These are phyloP conservation scores for Stevia rebaudiana DNA, from an alignment of 140 eudicot species.

Conservation along the genomic window DNA sequence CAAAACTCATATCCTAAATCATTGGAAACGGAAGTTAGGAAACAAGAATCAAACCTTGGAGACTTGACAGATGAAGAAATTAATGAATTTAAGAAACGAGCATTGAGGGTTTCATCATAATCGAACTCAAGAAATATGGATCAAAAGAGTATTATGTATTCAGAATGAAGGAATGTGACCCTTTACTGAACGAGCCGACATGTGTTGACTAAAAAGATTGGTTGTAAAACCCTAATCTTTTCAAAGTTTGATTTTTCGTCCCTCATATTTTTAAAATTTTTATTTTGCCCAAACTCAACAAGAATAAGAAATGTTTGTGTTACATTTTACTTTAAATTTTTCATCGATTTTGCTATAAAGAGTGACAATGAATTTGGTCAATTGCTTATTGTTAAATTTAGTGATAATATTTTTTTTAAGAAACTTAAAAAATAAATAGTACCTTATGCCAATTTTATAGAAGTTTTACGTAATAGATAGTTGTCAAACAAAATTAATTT, in stretches of 20 bases:
- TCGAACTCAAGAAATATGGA: constrained; percentile 16
- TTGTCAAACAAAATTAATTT: too few species aligned
- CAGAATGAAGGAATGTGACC: constrained; percentile 28
- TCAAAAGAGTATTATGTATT: constrained; percentile 21
- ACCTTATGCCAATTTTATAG: too few species aligned
- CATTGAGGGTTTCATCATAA: constrained; percentile 24
- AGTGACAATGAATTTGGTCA: too few species aligned
- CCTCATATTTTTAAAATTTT: neutral
- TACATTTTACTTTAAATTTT: too few species aligned
- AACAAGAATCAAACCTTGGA: constrained; percentile 22
- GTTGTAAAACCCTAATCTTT: constrained; percentile 13
- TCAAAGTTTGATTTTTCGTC: neutral
- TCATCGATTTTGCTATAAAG: too few species aligned
- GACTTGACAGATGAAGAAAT: constrained; percentile 18
- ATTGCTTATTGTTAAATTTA: too few species aligned
- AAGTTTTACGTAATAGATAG: too few species aligned
- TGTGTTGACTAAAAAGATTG: neutral
- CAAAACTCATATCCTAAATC: constrained; percentile 11
- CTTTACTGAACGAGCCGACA: constrained; percentile 16
- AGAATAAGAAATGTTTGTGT: too few species aligned
- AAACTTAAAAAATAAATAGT: too few species aligned
- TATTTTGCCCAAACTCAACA: neutral
- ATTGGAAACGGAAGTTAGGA: neutral
- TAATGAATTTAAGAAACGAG: constrained; percentile 28
- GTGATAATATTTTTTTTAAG: too few species aligned